Conservation (phyloP, 2,329 filamentous ascomycete species). For the Proliferodiscus dingleyae region DNA sequence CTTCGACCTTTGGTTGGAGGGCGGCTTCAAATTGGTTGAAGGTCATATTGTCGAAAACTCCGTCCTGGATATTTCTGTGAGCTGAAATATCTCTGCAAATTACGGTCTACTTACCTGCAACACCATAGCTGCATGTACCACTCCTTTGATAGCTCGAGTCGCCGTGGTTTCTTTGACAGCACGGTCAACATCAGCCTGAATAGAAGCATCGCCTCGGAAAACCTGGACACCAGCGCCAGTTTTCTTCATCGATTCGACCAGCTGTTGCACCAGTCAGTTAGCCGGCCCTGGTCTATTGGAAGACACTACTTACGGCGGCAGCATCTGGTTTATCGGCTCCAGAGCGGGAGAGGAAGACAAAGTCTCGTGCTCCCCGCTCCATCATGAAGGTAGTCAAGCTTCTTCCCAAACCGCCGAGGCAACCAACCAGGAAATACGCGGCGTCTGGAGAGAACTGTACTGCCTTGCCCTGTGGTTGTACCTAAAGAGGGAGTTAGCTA, state of each 20-base stretch:
- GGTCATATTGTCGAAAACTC: conserved; percentile 34
- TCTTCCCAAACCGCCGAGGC: conserved; percentile 19
- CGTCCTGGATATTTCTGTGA: conserved; percentile 23
- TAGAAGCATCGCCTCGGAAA: conserved; percentile 43
- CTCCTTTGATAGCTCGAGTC: conserved; percentile 35
- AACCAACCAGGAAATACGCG: conserved; percentile 13
- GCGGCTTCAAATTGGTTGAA: conserved; percentile 31
- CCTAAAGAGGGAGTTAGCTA: too few species aligned
- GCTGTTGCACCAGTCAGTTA: too few species aligned
- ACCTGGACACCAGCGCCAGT: conserved; percentile 39
- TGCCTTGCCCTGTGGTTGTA: too few species aligned
- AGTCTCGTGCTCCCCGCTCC: neutral
- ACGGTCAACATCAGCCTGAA: conserved; percentile 19
- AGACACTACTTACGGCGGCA: too few species aligned
- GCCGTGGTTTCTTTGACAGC: neutral
- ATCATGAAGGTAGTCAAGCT: conserved; percentile 12
- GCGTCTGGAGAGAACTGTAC: neutral
- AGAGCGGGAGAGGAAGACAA: conserved; percentile 28
- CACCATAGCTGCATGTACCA: conserved; percentile 45
- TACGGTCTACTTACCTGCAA: conserved; percentile 28
- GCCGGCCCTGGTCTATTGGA: too few species aligned
- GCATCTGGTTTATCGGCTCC: neutral
- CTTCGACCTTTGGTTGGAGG: conserved; percentile 32
- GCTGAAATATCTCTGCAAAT: neutral
- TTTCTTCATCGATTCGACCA: neutral